Percentiles rank a stretch among this genome's conserved stretches.
phyloP scores from a whole-genome alignment of 1,284 basidiomycete genomes.

The Fomitopsis palustris region DNA sequence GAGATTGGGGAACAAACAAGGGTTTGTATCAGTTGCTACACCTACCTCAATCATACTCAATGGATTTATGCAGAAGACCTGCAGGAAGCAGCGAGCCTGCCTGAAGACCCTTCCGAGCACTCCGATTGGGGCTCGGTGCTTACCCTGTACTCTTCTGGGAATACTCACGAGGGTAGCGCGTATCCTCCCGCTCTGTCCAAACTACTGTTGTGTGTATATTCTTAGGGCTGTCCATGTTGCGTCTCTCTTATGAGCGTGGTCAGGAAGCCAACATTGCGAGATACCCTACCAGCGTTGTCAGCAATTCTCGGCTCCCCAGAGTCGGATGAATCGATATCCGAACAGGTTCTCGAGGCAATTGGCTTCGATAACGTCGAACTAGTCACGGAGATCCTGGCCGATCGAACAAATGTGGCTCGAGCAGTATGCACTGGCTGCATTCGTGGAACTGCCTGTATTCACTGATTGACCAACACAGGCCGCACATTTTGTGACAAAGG shows the following conservation, averaged over 20 bases:
- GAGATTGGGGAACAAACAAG: background rate
- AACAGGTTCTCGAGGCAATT: slow-evolving; percentile 76
- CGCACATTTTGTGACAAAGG: background rate
- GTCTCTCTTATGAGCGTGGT: background rate
- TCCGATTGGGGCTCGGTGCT: slow-evolving; percentile 23
- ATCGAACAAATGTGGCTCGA: slow-evolving; percentile 35
- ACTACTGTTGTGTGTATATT: slow-evolving; percentile 31
- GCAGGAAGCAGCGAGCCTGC: background rate
- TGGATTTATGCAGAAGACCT: background rate
- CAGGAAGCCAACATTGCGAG: slow-evolving; percentile 31
- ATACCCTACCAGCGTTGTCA: slow-evolving; percentile 27
- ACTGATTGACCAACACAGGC: background rate
- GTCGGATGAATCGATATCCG: slow-evolving; percentile 72
- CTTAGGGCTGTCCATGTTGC: slow-evolving; percentile 5
- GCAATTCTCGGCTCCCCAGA: slow-evolving; percentile 31
- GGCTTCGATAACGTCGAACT: slow-evolving; percentile 85
- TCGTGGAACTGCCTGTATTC: background rate
- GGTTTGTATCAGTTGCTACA: background rate
- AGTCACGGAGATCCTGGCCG: slow-evolving; percentile 52
- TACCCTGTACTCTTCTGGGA: slow-evolving; percentile 13
- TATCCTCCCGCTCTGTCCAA: slow-evolving; percentile 18
- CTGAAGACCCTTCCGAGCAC: slow-evolving; percentile 11
- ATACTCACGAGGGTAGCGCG: background rate
- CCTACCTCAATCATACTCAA: background rate
- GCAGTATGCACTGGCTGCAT: slow-evolving; percentile 13